These are phyloP conservation scores for Mycena vulgaris DNA, from an alignment of 768 basidiomycete genomes.

Conservation along the genomic window DNA sequence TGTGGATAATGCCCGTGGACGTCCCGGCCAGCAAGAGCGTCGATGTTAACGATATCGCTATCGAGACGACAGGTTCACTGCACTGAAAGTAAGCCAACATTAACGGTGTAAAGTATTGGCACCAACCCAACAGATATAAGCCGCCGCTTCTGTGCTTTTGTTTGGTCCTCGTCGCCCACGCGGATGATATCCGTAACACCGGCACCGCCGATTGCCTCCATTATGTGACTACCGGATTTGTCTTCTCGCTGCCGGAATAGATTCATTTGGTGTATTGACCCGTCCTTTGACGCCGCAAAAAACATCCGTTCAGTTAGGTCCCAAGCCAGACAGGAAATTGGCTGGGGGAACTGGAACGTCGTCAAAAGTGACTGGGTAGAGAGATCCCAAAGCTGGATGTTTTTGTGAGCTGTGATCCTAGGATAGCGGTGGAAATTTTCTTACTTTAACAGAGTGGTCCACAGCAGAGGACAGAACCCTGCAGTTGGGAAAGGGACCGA, in stretches of 20 bases:
- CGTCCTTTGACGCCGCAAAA: conserved; percentile 86
- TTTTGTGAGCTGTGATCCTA: conserved; percentile 30
- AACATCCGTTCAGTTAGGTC: conserved; percentile 91
- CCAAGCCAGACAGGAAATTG: conserved; percentile 80
- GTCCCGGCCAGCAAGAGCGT: conserved; percentile 90
- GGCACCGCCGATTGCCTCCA: conserved; percentile 83
- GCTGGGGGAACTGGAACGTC: conserved; percentile 89
- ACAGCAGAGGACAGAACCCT: conserved; percentile 85
- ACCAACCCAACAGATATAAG: conserved; percentile 81
- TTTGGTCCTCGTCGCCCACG: conserved; percentile 66
- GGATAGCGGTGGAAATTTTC: conserved; percentile 21
- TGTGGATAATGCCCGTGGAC: conserved; percentile 75
- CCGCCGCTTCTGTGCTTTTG: conserved; percentile 64
- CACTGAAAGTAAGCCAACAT: conserved; percentile 20
- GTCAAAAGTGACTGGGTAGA: conserved; percentile 82
- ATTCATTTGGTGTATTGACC: conserved; percentile 85
- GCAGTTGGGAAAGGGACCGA: conserved; percentile 84
- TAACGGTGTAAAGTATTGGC: conserved; percentile 19
- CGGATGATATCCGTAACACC: conserved; percentile 81
- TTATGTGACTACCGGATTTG: conserved; percentile 63
- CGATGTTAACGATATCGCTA: conserved; percentile 84
- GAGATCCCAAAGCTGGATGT: conserved; percentile 83
- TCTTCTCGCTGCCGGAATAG: conserved; percentile 77
- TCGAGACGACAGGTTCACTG: conserved; percentile 81
- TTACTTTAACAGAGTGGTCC: conserved; percentile 94